Percentiles rank a stretch among this genome's conserved stretches.
Evolutionary conservation across 176 grass and related monocot species (phyloP).

Genomic region (Triticum timopheevii): DNA sequence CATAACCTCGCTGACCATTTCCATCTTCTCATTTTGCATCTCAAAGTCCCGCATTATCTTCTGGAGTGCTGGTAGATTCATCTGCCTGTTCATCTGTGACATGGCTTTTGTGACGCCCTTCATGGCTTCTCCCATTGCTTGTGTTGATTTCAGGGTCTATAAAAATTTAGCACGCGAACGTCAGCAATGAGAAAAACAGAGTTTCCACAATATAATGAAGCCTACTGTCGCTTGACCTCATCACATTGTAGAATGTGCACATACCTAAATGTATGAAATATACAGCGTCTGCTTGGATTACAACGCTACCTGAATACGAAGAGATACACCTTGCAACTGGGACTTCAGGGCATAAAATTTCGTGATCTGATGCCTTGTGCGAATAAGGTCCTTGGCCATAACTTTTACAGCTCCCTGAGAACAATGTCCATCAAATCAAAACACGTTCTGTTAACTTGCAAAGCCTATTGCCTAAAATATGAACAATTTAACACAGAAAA

Average conservation of each 20-base stretch:
- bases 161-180: not conserved
- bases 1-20: constrained; percentile 71
- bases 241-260: not conserved
- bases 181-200: not conserved
- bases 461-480: not conserved
- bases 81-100: constrained; percentile 74
- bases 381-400: constrained; percentile 93
- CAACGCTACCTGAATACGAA: constrained; percentile 73
- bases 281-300: not conserved
- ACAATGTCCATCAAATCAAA: constrained; percentile 11
- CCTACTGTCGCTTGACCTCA: not conserved
- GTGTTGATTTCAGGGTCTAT: constrained; percentile 84
- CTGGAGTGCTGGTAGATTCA: constrained; percentile 68
- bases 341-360: constrained; percentile 93
- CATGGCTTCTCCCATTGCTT: constrained; percentile 90
- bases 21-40: constrained; percentile 80
- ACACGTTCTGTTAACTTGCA: not conserved
- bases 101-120: constrained; percentile 83
- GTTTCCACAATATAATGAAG: not conserved
- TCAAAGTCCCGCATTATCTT: constrained; percentile 78
- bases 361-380: constrained; percentile 84
- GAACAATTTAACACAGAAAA: not conserved
- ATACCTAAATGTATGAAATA: not conserved
- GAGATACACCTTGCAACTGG: constrained; percentile 88
- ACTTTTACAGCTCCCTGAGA: constrained; percentile 83